A percentile compares a stretch with the other conserved stretches of the same genome.
Conservation (phyloP, 1,139 yeast species). For the Protomyces pachydermus region DNA sequence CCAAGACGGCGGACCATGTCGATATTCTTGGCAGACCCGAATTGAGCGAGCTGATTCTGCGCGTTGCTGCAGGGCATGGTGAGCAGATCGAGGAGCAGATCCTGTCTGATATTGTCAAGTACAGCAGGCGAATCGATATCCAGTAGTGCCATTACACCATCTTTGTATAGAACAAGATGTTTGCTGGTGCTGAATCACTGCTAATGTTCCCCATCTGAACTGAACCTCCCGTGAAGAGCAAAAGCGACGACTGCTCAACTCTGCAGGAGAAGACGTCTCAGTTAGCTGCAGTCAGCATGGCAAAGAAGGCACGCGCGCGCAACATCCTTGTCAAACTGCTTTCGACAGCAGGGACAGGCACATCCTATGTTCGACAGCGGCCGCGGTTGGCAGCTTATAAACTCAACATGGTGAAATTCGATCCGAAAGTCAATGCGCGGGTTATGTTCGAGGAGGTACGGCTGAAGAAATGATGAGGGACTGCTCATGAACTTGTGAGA, state of each 20-base stretch:
- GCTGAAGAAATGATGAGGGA: slow-evolving; percentile 9
- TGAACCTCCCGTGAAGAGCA: background rate
- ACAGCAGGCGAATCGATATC: slow-evolving; percentile 11
- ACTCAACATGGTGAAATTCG: slow-evolving; percentile 28
- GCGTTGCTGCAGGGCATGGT: slow-evolving; percentile 78
- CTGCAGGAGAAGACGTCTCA: background rate
- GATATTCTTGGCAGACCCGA: slow-evolving; percentile 93
- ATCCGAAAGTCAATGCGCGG: slow-evolving; percentile 26
- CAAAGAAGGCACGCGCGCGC: slow-evolving; percentile 22
- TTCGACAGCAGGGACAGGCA: slow-evolving; percentile 31
- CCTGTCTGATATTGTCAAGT: slow-evolving; percentile 54
- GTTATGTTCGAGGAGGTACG: slow-evolving; percentile 22
- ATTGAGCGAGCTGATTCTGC: slow-evolving; percentile 68
- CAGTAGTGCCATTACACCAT: background rate
- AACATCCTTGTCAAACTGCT: slow-evolving; percentile 27
- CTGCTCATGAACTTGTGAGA: background rate
- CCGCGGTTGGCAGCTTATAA: slow-evolving; percentile 28
- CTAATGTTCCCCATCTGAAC: background rate
- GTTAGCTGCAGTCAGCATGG: slow-evolving; percentile 1
- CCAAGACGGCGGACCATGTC: slow-evolving; percentile 95
- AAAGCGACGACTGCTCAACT: background rate
- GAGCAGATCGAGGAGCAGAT: slow-evolving; percentile 56
- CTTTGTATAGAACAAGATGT: background rate
- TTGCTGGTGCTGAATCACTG: too few relatives aligned
- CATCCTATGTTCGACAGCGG: slow-evolving; percentile 26